phyloP scores from a whole-genome alignment of 2,329 filamentous ascomycete species.

The Colletotrichum sp. region DNA sequence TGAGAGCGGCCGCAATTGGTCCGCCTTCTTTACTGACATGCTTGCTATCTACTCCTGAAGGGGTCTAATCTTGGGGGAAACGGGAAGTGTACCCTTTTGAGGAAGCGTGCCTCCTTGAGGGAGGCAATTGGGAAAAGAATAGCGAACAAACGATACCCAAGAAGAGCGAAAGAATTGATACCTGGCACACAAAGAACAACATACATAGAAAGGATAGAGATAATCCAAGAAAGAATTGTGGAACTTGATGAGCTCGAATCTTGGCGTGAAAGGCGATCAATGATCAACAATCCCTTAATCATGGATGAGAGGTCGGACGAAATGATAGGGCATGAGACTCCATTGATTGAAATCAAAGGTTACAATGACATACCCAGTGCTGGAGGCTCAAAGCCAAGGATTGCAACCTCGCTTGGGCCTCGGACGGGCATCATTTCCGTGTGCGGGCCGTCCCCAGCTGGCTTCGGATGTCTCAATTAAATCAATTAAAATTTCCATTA shows the following conservation, averaged over 20 bases:
- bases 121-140: neutral
- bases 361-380: neutral
- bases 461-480: conserved; percentile 16
- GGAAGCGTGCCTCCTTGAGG: neutral
- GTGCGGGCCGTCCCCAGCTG: conserved; percentile 12
- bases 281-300: neutral
- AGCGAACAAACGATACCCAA: conserved; percentile 9
- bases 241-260: neutral
- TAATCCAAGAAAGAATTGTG: conserved; percentile 1
- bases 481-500: conserved; percentile 8
- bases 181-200: neutral
- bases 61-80: neutral
- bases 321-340: neutral
- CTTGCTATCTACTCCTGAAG: conserved; percentile 15
- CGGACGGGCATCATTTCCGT: conserved; percentile 5
- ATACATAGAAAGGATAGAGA: conserved; percentile 16
- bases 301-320: neutral
- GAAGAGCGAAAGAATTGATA: conserved; percentile 11
- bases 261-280: neutral
- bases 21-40: conserved; percentile 14
- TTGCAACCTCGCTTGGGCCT: neutral
- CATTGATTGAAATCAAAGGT: neutral
- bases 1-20: neutral
- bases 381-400: neutral
- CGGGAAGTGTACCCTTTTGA: neutral